These are phyloP conservation scores for Secale cereale DNA, from an alignment of 176 grass and related monocot species.

Conservation along the genomic window DNA sequence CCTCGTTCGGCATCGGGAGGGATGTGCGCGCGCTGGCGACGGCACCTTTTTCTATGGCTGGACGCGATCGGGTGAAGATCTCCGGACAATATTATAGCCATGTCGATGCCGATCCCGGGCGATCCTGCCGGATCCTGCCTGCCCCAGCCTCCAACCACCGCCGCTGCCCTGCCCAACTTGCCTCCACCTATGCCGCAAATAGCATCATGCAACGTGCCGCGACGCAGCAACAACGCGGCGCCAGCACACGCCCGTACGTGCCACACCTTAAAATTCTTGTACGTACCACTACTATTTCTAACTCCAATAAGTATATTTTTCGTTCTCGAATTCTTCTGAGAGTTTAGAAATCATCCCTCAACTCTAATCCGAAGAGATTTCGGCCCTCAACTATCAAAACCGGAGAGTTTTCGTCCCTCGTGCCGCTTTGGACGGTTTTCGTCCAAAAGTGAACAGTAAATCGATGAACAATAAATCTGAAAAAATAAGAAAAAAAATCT, in stretches of 20 bases:
- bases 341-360: no score
- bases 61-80: constrained; percentile 27
- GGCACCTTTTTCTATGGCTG: background rate
- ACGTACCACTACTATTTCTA: no score
- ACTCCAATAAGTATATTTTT: no score
- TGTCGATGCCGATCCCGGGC: constrained; percentile 4
- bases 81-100: constrained; percentile 18
- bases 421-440: no score
- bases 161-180: background rate
- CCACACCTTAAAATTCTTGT: background rate
- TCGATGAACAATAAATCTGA: no score
- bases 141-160: background rate
- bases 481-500: no score
- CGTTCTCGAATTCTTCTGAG: no score
- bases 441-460: no score
- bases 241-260: constrained; percentile 23
- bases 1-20: background rate
- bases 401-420: no score
- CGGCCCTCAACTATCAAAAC: no score
- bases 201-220: background rate
- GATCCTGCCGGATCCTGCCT: constrained; percentile 43
- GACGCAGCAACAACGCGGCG: background rate
- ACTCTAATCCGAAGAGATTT: no score
- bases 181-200: constrained; percentile 10
- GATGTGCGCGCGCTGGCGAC: background rate